Percentiles rank a stretch among this genome's conserved stretches.
phyloP scores from a whole-genome alignment of 2,329 filamentous ascomycete species.

The Fusarium sp. region DNA sequence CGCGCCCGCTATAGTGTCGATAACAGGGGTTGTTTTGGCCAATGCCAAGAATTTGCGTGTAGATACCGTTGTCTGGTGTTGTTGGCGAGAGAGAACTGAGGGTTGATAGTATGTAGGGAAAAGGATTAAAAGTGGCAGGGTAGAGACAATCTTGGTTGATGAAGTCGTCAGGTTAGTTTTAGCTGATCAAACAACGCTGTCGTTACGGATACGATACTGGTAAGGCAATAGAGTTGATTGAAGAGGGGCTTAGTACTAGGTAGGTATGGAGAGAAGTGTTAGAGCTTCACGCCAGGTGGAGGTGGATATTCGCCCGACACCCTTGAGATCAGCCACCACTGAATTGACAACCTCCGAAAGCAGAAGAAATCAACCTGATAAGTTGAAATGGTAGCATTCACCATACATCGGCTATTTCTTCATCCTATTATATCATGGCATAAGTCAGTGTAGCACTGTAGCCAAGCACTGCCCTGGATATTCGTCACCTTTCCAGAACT shows the following conservation, averaged over 20 bases:
- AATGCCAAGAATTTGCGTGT: constrained; percentile 20
- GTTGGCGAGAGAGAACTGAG: constrained; percentile 4
- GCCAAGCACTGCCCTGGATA: constrained; percentile 5
- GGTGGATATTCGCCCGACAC: background rate
- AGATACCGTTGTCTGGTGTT: constrained; percentile 13
- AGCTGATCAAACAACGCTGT: background rate
- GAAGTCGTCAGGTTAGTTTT: constrained; percentile 14
- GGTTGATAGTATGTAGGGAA: background rate
- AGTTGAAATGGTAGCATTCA: constrained; percentile 6
- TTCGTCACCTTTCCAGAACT: constrained; percentile 17
- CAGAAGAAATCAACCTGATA: constrained; percentile 1
- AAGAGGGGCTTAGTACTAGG: background rate
- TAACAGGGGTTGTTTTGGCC: constrained; percentile 15
- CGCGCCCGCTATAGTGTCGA: constrained; percentile 9
- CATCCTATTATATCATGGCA: background rate
- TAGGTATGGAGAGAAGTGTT: background rate
- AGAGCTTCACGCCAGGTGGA: constrained; percentile 24
- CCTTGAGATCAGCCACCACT: constrained; percentile 8
- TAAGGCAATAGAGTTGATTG: background rate
- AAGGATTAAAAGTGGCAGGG: background rate
- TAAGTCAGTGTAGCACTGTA: background rate
- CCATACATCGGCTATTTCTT: constrained; percentile 10
- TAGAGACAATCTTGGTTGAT: constrained; percentile 5
- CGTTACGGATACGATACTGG: background rate
- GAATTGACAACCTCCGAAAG: constrained; percentile 7